Conservation (phyloP, 1,284 basidiomycete species). For the Moesziomyces aphidis region DNA sequence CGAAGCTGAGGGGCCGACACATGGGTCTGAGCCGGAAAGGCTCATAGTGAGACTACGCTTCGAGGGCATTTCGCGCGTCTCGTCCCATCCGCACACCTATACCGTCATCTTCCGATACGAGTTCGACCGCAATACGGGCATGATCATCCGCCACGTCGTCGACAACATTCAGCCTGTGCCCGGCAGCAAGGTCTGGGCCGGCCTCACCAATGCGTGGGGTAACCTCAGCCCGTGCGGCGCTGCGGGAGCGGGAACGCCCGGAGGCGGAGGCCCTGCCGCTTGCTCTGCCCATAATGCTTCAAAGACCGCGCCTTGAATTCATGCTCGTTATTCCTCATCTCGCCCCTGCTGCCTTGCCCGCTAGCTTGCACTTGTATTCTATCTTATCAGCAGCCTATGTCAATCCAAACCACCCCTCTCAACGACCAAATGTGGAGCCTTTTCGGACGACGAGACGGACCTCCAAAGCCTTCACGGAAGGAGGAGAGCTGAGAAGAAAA, state of each 20-base stretch:
- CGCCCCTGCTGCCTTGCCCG: background rate
- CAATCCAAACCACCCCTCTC: no score
- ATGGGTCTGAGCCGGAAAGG: constrained; percentile 34
- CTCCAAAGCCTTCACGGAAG: no score
- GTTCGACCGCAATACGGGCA: constrained; percentile 59
- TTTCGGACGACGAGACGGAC: no score
- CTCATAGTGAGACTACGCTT: constrained; percentile 57
- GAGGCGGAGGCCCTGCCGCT: constrained; percentile 16
- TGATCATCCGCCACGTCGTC: constrained; percentile 56
- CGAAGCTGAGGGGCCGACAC: background rate
- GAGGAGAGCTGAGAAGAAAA: no score
- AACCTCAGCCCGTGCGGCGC: constrained; percentile 25
- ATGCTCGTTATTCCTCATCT: no score
- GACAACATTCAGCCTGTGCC: constrained; percentile 65
- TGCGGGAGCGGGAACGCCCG: constrained; percentile 17
- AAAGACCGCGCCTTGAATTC: background rate
- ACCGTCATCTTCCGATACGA: constrained; percentile 63
- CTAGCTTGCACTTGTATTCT: background rate
- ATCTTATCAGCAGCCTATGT: background rate
- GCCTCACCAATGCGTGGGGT: constrained; percentile 37
- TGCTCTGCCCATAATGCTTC: background rate
- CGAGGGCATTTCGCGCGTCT: constrained; percentile 53
- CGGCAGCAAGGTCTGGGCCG: constrained; percentile 55
- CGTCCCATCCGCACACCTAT: constrained; percentile 56
- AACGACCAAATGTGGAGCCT: no score